Evolutionary conservation across 2,329 filamentous ascomycete genomes (phyloP).

Genomic region (Alternaria burnsii): DNA sequence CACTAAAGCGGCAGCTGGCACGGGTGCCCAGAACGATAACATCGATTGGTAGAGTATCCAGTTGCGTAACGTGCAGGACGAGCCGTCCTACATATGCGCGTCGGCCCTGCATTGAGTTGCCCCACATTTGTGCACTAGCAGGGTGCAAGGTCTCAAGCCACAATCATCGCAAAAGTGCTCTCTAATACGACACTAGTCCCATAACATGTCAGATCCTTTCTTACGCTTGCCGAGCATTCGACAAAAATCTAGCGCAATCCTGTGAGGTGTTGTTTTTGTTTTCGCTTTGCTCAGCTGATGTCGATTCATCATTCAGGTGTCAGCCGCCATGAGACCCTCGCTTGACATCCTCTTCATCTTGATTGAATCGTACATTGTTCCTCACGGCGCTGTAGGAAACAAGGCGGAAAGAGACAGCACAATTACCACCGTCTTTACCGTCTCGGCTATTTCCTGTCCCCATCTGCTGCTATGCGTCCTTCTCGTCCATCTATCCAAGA

Average conservation of each 20-base stretch:
- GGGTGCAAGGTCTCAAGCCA: neutral
- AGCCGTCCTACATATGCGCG: neutral
- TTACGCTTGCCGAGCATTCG: neutral
- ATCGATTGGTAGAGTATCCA: accelerated
- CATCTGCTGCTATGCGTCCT: neutral
- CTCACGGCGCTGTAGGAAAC: neutral
- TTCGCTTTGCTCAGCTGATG: neutral
- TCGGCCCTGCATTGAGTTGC: neutral
- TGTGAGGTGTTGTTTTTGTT: neutral
- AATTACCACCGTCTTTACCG: too few relatives aligned
- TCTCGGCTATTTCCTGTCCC: neutral
- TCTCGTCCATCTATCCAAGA: neutral
- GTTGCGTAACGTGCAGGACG: neutral
- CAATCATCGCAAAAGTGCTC: constrained; percentile 17
- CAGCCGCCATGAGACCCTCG: neutral
- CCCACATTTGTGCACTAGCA: neutral
- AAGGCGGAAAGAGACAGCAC: neutral
- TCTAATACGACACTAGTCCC: neutral
- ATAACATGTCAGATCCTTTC: too few relatives aligned
- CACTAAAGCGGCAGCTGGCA: neutral
- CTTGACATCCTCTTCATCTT: too few relatives aligned
- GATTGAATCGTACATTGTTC: accelerated
- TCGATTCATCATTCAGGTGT: accelerated
- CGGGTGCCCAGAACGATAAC: accelerated
- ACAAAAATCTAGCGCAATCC: neutral